A percentile compares a stretch with the other conserved stretches of the same genome.
Conservation (phyloP, 2,329 filamentous ascomycete genomes). For the Microsporum audouinii region DNA sequence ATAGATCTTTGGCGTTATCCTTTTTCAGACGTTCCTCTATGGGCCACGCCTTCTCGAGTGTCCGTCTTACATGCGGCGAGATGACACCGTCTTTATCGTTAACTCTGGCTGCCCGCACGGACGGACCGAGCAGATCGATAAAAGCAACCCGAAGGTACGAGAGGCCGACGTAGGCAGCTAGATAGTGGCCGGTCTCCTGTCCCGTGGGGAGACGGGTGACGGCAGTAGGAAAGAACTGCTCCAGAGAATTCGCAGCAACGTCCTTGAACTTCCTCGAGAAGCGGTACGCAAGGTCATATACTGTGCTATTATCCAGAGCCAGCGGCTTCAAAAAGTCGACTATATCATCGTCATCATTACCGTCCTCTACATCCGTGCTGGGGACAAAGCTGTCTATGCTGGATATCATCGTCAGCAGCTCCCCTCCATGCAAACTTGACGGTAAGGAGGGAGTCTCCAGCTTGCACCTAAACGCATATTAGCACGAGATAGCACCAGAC, state of each 20-base stretch:
- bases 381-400: background rate
- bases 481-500: background rate
- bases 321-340: constrained; percentile 3
- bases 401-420: background rate
- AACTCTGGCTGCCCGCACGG: background rate
- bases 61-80: constrained; percentile 43
- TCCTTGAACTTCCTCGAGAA: constrained; percentile 28
- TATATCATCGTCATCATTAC: background rate
- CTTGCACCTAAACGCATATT: background rate
- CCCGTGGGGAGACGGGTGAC: constrained; percentile 35
- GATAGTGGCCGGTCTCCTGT: constrained; percentile 40
- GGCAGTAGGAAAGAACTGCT: constrained; percentile 33
- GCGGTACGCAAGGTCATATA: constrained; percentile 27
- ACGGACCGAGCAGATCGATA: constrained; percentile 35
- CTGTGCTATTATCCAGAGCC: constrained; percentile 10
- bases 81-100: background rate
- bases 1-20: constrained; percentile 57
- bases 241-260: constrained; percentile 26
- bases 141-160: constrained; percentile 43
- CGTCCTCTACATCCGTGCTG: background rate
- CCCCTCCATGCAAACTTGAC: background rate
- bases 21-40: constrained; percentile 62
- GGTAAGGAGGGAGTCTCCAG: background rate
- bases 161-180: constrained; percentile 43
- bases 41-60: constrained; percentile 60